phyloP scores from a whole-genome alignment of 768 basidiomycete genomes.

The Mycena kentingensis region DNA sequence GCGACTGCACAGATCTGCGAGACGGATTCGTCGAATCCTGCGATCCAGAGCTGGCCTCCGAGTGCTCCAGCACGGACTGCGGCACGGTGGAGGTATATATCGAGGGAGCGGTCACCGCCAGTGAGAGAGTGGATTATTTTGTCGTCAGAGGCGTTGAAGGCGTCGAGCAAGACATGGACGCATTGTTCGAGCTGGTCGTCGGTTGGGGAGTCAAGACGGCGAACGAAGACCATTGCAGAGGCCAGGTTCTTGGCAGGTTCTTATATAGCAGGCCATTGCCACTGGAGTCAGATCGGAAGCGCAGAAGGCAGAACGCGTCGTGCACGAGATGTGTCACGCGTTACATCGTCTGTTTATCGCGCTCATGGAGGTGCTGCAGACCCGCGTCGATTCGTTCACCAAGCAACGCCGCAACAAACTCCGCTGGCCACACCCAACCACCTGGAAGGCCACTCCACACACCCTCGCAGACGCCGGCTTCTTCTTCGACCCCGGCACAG shows the following conservation, averaged over 20 bases:
- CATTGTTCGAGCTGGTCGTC: constrained; percentile 1
- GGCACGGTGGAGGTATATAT: constrained; percentile 5
- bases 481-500: constrained; percentile 71
- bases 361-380: constrained; percentile 55
- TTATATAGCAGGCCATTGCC: too few species aligned
- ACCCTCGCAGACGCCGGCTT: constrained; percentile 89
- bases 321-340: constrained; percentile 1
- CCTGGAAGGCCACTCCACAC: constrained; percentile 69
- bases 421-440: constrained; percentile 79
- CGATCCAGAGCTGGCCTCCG: constrained; percentile 21
- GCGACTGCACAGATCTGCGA: constrained; percentile 19
- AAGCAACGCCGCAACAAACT: constrained; percentile 65
- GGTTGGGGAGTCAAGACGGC: background rate
- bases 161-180: background rate
- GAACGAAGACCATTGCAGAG: constrained; percentile 4
- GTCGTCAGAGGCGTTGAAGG: background rate
- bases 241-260: background rate
- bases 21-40: constrained; percentile 3
- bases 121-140: constrained; percentile 37
- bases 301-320: background rate
- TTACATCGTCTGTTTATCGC: constrained; percentile 15
- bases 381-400: constrained; percentile 68
- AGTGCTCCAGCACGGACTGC: constrained; percentile 4
- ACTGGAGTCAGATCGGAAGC: background rate
- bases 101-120: constrained; percentile 20